Evolutionary conservation across 495 filamentous ascomycete species (phyloP), one percentile per base, ranked within the genome.

Genomic region (Evansstolkia leycettana): DNA sequence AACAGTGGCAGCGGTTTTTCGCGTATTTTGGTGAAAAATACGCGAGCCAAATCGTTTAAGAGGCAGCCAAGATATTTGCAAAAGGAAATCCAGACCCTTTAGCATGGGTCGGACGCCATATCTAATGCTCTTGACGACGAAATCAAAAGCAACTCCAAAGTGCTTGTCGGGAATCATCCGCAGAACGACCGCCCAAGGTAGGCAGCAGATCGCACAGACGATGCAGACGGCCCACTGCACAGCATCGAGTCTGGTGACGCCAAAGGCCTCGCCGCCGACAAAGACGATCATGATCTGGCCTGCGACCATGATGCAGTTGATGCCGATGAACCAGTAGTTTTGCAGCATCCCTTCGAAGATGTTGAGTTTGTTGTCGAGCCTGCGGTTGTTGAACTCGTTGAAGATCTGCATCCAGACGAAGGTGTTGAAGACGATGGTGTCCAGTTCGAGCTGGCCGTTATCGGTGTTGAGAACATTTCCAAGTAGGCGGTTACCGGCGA

Each of bases 351-450:
- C 83, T 54, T 88, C 83, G 47, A 92, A 84, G 30, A 93, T 86
- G 60, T 93, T 93, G 64, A 89, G 75, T 12, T 79, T 69, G 58
- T 93, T 93, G 55, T 93, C 85, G 14, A 93, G 65, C 15, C 84
- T 82, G 31, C 85, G 82, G 57, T 87, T 89, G 67, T 90, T 93
- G 74, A 85, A 89, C 52, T 89, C 80, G 56, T 93, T 93, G 65
- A 92, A 93, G 42, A 93, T 88, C 42, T 93, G 85, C 84, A 93
- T 90, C 85, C 85, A 93, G 12, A 93, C 85, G 34, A 93, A 93
- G 3, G 83, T 84, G 62, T 94, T 94, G 72, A 94, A 94, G 5
- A 94, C 80, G 29, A 92, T 65, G 1, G 82, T 85, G 28, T 71
- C 57, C 31, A 88, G 62, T 43, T 81, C 60, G 1, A 49, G 60